Percentiles rank a stretch among this genome's conserved stretches.
Evolutionary conservation across 2,329 filamentous ascomycete genomes (phyloP).

Genomic region (Trichoderma semiorbis): DNA sequence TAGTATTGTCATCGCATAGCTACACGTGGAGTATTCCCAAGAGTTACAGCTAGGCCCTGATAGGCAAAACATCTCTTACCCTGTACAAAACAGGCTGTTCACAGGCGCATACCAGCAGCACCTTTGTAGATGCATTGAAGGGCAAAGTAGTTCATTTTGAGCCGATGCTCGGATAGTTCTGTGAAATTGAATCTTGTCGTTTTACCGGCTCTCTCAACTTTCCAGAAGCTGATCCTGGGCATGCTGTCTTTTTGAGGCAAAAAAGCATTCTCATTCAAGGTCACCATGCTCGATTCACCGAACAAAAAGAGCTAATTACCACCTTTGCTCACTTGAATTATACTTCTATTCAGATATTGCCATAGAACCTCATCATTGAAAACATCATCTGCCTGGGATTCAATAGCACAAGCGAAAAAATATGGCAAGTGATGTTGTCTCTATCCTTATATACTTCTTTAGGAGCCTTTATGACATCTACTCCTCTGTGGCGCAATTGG

Average conservation of each 20-base stretch:
- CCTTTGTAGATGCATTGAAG: not conserved
- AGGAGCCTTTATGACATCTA: not conserved
- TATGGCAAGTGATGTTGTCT: accelerated
- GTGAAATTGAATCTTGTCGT: not conserved
- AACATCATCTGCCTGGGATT: not conserved
- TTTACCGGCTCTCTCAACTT: not conserved
- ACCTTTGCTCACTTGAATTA: not conserved
- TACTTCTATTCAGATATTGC: not conserved
- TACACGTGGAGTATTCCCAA: not conserved
- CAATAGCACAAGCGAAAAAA: not conserved
- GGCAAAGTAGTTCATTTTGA: not conserved
- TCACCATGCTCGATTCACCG: not conserved
- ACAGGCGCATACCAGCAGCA: not conserved
- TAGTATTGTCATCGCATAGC: not conserved
- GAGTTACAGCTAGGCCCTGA: not conserved
- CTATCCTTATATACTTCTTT: not conserved
- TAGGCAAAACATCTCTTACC: not conserved
- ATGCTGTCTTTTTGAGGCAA: not conserved
- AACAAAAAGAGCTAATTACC: not conserved
- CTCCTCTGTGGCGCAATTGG: conserved; percentile 47
- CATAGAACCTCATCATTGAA: not conserved
- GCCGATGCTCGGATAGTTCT: not conserved
- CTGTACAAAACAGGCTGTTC: not conserved
- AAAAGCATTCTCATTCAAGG: not conserved
- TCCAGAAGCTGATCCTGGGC: not conserved